Evolutionary conservation across 164 flowering plant species (phyloP).

Genomic region (Platanus orientalis): DNA sequence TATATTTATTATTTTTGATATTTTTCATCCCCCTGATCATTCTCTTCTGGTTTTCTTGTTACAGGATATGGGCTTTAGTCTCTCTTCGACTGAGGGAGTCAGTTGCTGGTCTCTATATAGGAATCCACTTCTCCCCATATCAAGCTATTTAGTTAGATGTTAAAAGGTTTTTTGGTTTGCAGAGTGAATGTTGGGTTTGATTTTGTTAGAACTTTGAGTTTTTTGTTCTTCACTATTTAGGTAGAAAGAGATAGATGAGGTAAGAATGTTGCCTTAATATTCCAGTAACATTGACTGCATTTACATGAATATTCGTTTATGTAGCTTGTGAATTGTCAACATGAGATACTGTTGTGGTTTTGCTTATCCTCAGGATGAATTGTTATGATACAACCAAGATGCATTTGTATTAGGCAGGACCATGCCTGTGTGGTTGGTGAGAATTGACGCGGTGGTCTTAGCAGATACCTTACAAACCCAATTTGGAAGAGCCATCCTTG

Average conservation of each 20-base stretch:
- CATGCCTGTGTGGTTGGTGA: no score
- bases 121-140: background rate
- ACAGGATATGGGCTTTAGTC: slow-evolving; percentile 57
- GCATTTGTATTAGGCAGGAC: no score
- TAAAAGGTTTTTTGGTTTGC: background rate
- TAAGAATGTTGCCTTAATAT: background rate
- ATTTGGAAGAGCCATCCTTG: no score
- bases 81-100: slow-evolving; percentile 35
- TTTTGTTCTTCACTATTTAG: background rate
- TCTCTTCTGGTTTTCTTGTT: background rate
- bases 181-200: background rate
- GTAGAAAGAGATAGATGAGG: background rate
- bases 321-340: no score
- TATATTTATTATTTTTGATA: background rate
- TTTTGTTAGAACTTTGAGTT: background rate
- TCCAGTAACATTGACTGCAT: slow-evolving; percentile 2
- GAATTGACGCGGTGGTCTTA: no score
- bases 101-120: background rate
- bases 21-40: no score
- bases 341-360: no score
- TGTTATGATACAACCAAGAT: no score
- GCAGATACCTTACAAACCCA: no score
- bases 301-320: no score
- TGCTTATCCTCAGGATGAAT: no score
- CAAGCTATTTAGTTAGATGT: background rate